Evolutionary conservation across 306 rosid species (phyloP).

Genomic region (Carpinus viminea): DNA sequence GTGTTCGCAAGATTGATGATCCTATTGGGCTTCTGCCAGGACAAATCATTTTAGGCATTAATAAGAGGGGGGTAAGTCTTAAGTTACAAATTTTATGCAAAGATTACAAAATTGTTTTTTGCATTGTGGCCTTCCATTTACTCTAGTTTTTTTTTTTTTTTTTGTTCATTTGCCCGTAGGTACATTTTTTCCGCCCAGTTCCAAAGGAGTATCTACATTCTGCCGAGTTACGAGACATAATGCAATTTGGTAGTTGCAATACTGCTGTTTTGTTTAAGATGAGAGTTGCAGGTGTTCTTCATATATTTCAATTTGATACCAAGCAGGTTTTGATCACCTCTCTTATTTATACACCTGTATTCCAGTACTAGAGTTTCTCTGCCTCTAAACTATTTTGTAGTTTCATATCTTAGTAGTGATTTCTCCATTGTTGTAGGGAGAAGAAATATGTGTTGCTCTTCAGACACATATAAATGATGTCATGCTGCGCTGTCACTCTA

Average conservation of each 20-base stretch:
- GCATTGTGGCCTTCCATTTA: neutral
- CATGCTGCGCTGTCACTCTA: conserved; percentile 87
- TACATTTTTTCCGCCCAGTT: conserved; percentile 93
- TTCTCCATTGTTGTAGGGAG: conserved; percentile 63
- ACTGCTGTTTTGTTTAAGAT: conserved; percentile 95
- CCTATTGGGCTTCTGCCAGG: conserved; percentile 97
- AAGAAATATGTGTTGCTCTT: conserved; percentile 96
- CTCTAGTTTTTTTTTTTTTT: neutral
- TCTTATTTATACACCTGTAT: conserved; percentile 15
- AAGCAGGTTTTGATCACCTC: conserved; percentile 63
- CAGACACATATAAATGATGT: conserved; percentile 95
- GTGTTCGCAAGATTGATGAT: conserved; percentile 92
- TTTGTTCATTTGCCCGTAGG: conserved; percentile 44
- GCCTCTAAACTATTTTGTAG: conserved; percentile 5
- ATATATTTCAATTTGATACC: conserved; percentile 93
- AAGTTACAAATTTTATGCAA: neutral
- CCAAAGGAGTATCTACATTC: conserved; percentile 96
- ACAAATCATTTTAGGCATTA: conserved; percentile 85
- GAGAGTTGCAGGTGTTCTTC: conserved; percentile 98
- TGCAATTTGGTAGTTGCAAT: conserved; percentile 97
- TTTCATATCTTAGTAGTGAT: conserved; percentile 13
- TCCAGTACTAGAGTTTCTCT: neutral
- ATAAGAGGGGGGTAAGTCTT: conserved; percentile 85
- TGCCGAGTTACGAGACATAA: conserved; percentile 93
- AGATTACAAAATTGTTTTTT: neutral